Base-by-base conservation (phyloP, 345 rosid species). In the Kandelia obovata region DNA sequence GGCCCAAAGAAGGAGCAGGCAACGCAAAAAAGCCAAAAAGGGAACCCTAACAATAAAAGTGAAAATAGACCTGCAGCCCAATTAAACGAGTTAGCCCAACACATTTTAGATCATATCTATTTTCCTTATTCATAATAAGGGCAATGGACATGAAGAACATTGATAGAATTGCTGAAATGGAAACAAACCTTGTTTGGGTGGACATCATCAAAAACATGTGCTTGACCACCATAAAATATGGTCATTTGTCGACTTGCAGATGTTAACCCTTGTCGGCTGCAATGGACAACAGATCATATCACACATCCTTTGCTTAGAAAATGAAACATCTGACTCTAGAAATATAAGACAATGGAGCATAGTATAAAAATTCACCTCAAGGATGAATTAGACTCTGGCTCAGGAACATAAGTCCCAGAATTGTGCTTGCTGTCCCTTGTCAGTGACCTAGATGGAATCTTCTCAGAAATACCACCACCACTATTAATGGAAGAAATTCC, bases 151-250 rank as follows among this genome's bases (percentile, higher is more conserved):
- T 17, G 23, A 62, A 23, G 52, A 23, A 49, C 53, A 71, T 67
- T 60, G 53, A 35, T 43, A 51, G 17, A 32, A 57, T 61, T 64
- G 57, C 57, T 35, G 3, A n/a, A 27, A 28, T 30, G 20, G 61
- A 68, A 59, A 15, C 78, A 51, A 67, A 95, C 99, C 87, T 95
- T 95, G 84, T 92, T 92, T 39, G 96, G 96, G 70, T 88, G 96
- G 70, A 95, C 98, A 66, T 95, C 96, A 80, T 95, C 99, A 78
- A 95, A 95, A 69, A 95, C 99, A 80, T 90, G 96, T 78, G 99
- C 99, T 83, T 90, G 99, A 76, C 99, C 97, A 3, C 92, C 96
- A 71, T 95, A 95, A 79, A 95, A 95, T 76, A 95, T 90, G 57
- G 99, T 95, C 99, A 95, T 92, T 73, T 92, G 98, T 78, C 85